A percentile compares a stretch with the other conserved stretches of the same genome.
Conservation (phyloP, 768 basidiomycete species). For the Mycena leptocephala region DNA sequence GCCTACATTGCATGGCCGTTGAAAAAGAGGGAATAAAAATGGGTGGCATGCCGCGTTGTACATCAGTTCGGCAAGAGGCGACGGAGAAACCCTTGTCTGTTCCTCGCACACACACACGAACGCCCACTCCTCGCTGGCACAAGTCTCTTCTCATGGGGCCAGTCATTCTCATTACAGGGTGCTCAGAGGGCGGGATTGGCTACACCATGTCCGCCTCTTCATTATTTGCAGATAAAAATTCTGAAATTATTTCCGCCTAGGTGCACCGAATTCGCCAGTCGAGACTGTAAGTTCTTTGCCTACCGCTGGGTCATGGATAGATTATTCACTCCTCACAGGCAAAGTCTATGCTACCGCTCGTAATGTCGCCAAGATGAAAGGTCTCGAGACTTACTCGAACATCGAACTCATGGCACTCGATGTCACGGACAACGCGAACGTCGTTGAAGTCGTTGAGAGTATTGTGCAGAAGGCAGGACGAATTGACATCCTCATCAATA, state of each 20-base stretch:
- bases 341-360: conserved; percentile 20
- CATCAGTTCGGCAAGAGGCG: too few species aligned
- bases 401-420: conserved; percentile 15
- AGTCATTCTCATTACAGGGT: conserved; percentile 12
- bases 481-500: conserved; percentile 12
- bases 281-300: background rate
- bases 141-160: too few species aligned
- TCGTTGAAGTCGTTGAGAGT: background rate
- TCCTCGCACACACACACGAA: background rate
- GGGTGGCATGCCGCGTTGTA: too few species aligned
- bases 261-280: conserved; percentile 7
- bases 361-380: background rate
- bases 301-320: background rate
- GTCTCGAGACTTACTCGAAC: background rate
- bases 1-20: too few species aligned
- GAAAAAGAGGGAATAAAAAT: too few species aligned
- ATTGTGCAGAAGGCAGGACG: background rate
- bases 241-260: background rate
- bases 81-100: too few species aligned
- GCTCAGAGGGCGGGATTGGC: conserved; percentile 12
- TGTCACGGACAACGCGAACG: background rate
- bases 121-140: background rate
- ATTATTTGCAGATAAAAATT: background rate
- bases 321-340: too few species aligned
- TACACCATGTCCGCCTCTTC: background rate